phyloP scores from a whole-genome alignment of 495 filamentous ascomycete species.

The Penicillium robsamsonii region DNA sequence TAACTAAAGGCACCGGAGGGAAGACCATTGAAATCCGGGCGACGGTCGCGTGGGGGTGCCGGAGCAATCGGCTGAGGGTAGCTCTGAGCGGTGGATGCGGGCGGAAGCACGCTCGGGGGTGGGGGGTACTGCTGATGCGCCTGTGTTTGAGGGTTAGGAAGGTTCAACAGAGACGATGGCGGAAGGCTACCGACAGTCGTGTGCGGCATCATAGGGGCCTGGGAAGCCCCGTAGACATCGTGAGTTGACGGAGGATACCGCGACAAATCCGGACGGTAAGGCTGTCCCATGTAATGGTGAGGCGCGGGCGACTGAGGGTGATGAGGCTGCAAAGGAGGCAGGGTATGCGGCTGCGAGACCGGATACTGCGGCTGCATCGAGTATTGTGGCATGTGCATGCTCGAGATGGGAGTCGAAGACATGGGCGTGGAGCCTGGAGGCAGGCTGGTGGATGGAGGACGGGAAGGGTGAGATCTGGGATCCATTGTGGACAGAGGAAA shows the following conservation, averaged over 20 bases:
- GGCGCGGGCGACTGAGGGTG: constrained; percentile 48
- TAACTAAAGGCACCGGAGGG: constrained; percentile 60
- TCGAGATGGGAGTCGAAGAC: constrained; percentile 44
- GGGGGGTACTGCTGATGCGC: constrained; percentile 58
- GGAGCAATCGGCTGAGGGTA: constrained; percentile 73
- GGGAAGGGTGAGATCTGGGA: constrained; percentile 54
- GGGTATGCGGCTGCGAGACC: constrained; percentile 61
- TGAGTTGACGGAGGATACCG: constrained; percentile 63
- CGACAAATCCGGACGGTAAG: constrained; percentile 61
- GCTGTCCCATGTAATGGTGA: constrained; percentile 57
- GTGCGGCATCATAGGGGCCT: constrained; percentile 48
- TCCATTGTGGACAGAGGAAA: constrained; percentile 45
- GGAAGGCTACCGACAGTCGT: constrained; percentile 61
- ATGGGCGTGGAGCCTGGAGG: constrained; percentile 53
- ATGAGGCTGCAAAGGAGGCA: constrained; percentile 68
- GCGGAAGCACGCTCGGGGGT: constrained; percentile 61
- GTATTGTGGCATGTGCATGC: constrained; percentile 52
- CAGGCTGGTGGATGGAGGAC: constrained; percentile 55
- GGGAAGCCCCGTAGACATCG: constrained; percentile 52
- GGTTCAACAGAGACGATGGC: constrained; percentile 49
- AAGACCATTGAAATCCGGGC: constrained; percentile 54
- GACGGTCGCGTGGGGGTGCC: constrained; percentile 60
- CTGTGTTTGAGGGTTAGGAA: constrained; percentile 51
- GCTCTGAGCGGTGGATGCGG: constrained; percentile 60
- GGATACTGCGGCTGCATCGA: constrained; percentile 58